Percentiles rank a stretch among this genome's conserved stretches.
Conservation (phyloP, 495 filamentous ascomycete genomes). For the Lentithecium fluviatile region DNA sequence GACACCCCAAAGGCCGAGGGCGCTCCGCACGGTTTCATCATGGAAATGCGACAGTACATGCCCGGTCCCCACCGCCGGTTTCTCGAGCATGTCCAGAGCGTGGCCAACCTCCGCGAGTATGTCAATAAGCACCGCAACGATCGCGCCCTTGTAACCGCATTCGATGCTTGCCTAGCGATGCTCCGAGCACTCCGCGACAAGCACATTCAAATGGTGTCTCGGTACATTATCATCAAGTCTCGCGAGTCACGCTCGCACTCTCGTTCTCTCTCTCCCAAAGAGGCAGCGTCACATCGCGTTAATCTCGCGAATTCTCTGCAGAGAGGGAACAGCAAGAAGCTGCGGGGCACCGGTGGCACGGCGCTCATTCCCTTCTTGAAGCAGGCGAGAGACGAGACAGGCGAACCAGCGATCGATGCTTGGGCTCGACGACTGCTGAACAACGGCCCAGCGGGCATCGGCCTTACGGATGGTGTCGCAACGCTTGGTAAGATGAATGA, state of each 20-base stretch:
- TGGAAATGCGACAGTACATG: conserved; percentile 97
- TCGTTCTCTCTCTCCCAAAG: conserved; percentile 44
- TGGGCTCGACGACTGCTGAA: conserved; percentile 78
- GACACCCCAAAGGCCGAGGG: conserved; percentile 44
- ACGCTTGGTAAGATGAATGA: conserved; percentile 67
- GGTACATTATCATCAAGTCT: conserved; percentile 83
- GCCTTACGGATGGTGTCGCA: conserved; percentile 28
- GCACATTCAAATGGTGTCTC: conserved; percentile 93
- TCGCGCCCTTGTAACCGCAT: conserved; percentile 69
- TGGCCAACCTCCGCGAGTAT: conserved; percentile 86
- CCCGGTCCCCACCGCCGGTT: conserved; percentile 89
- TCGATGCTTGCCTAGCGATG: conserved; percentile 88
- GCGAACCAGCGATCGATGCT: conserved; percentile 81
- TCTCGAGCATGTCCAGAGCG: conserved; percentile 70
- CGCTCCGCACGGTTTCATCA: conserved; percentile 79
- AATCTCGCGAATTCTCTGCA: conserved; percentile 66
- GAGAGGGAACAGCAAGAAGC: conserved; percentile 53
- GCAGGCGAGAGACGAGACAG: conserved; percentile 92
- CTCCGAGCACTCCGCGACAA: conserved; percentile 86
- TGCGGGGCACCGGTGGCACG: conserved; percentile 90
- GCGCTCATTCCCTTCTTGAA: conserved; percentile 91
- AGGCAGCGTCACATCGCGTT: conserved; percentile 44
- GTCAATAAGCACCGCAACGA: conserved; percentile 66
- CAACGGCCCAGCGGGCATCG: conserved; percentile 48
- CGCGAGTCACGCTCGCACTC: conserved; percentile 54